A percentile compares a stretch with the other conserved stretches of the same genome.
phyloP scores from a whole-genome alignment of 2,329 filamentous ascomycete species.

The Nigrospora oryzae region DNA sequence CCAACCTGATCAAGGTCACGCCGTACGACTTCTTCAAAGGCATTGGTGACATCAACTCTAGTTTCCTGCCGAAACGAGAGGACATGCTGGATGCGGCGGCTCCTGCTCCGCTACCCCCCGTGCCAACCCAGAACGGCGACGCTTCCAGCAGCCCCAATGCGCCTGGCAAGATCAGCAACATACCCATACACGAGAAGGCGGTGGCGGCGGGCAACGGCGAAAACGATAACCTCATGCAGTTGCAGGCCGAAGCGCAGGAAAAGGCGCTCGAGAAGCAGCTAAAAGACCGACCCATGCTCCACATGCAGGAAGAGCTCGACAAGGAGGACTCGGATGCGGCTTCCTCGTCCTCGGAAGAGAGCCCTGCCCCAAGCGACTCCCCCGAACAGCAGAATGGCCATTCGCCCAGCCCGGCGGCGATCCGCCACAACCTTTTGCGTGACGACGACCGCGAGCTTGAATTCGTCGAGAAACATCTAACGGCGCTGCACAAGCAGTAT shows the following conservation, averaged over 20 bases:
- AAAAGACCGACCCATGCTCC: slow-evolving; percentile 78
- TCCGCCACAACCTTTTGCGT: slow-evolving; percentile 68
- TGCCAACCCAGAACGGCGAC: slow-evolving; percentile 11
- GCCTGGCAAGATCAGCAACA: slow-evolving; percentile 1
- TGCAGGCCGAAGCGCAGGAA: slow-evolving; percentile 79
- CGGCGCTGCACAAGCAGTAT: slow-evolving; percentile 67
- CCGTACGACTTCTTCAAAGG: slow-evolving; percentile 98
- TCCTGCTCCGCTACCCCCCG: slow-evolving; percentile 8
- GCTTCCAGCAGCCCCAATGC: slow-evolving; percentile 3
- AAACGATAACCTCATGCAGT: slow-evolving; percentile 46
- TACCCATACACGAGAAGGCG: slow-evolving; percentile 10
- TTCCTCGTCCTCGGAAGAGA: background rate
- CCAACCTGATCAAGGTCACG: slow-evolving; percentile 88
- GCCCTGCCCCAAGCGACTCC: background rate
- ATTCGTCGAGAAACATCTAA: slow-evolving; percentile 68
- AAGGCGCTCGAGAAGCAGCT: slow-evolving; percentile 83
- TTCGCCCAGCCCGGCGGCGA: slow-evolving; percentile 20
- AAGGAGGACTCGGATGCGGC: slow-evolving; percentile 64
- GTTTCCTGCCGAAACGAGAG: slow-evolving; percentile 77
- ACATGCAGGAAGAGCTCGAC: slow-evolving; percentile 86
- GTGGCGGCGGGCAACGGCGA: slow-evolving; percentile 8
- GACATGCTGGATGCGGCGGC: background rate
- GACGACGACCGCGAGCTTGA: slow-evolving; percentile 82
- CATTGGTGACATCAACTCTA: slow-evolving; percentile 97
- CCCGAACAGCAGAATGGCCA: slow-evolving; percentile 12